A percentile compares a stretch with the other conserved stretches of the same genome.
These are phyloP conservation scores for Dorcoceras hygrometricum DNA, from an alignment of 257 asterid species.

Conservation along the genomic window DNA sequence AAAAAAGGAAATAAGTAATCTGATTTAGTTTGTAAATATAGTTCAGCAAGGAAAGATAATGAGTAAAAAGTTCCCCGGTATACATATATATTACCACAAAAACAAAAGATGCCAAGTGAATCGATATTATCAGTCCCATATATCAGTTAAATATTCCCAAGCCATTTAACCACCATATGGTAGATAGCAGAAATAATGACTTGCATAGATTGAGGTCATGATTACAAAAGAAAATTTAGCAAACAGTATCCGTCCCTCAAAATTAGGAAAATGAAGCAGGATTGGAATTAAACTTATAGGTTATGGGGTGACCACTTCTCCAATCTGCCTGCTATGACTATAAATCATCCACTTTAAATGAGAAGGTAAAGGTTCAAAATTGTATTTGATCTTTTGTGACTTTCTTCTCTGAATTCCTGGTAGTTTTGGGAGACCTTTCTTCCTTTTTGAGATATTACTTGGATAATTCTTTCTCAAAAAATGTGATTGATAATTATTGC, in stretches of 20 bases:
- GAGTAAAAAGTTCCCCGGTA: neutral
- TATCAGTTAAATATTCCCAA: neutral
- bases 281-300: neutral
- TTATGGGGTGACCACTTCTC: neutral
- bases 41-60: slow-evolving; percentile 22
- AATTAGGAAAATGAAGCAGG: neutral
- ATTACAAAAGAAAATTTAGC: neutral
- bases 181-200: neutral
- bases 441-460: no score
- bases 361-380: neutral
- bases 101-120: slow-evolving; percentile 5
- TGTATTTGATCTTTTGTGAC: neutral
- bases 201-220: neutral
- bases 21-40: slow-evolving; percentile 30
- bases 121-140: neutral
- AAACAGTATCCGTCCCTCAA: neutral
- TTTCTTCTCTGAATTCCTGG: neutral
- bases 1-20: slow-evolving; percentile 13
- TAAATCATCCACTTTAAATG: neutral
- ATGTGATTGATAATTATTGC: neutral
- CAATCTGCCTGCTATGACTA: slow-evolving; percentile 3
- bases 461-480: neutral
- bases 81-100: neutral
- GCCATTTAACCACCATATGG: neutral
- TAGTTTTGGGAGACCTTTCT: neutral